Evolutionary conservation across 495 filamentous ascomycete genomes (phyloP), one percentile per base, ranked within the genome.

Genomic region (Hypoxylon lienhwacheense): DNA sequence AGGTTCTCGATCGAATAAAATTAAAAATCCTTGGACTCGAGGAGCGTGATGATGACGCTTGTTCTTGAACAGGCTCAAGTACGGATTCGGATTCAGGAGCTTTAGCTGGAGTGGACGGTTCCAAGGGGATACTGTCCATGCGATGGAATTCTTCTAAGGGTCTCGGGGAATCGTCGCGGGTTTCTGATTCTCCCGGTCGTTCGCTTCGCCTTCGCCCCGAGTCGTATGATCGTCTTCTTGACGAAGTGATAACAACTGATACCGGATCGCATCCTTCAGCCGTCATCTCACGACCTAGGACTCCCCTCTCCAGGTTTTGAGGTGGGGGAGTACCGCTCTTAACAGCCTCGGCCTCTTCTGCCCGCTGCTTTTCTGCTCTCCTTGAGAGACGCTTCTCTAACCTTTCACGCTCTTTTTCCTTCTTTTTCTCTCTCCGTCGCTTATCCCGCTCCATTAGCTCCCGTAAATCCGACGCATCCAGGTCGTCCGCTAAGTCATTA

Each of bases 391-490:
- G 84, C 52, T 84, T 79, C 48, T 88, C 80, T 17, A 87, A 66
- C 50, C 74, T 85, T 55, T 91, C 86, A 48, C 85, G 82, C 17
- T 95, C 87, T 32, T 80, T 77, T 46, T 84, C 75, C 40, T 77
- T 77, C 72, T 89, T 90, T 65, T 80, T 84, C 48, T 95, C 88
- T 51, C 77, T 80, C 22, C 91, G 78, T 51, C 89, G 81, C 53
- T 86, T 76, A 65, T 97, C 91, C 46, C 91, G 74, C 49, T 97
- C 91, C 78, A 97, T 81, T 25, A 95, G 67, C 61, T 95, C 88
- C 14, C 90, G 78, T 40, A 97, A 62, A 60, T 85, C 88, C 26
- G 86, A 80, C 1, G 91, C 87, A 69, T 85, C 87, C 32, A 96
- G 73, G 29, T 88, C 84, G 66, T 96, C 86, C 16, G 90, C 91